phyloP scores from a whole-genome alignment of 768 basidiomycete genomes.

The Collybia sp. region DNA sequence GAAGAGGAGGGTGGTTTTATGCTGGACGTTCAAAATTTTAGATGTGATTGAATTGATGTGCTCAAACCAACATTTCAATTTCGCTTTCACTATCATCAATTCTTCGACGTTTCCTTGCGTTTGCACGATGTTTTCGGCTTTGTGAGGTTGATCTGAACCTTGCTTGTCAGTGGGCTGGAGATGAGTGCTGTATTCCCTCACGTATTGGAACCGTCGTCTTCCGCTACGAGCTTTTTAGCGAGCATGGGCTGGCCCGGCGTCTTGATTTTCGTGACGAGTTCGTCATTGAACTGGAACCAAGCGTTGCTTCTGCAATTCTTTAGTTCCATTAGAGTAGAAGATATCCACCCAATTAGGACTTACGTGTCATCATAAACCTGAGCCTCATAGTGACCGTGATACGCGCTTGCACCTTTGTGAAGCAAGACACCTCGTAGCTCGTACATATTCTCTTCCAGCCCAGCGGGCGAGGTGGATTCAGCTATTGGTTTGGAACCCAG shows the following conservation, averaged over 20 bases:
- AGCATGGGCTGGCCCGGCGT: slow-evolving; percentile 41
- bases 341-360: slow-evolving; percentile 16
- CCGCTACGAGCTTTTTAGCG: slow-evolving; percentile 21
- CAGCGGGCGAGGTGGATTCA: slow-evolving; percentile 4
- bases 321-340: slow-evolving; percentile 5
- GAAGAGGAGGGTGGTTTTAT: too few relatives aligned
- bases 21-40: background rate
- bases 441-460: slow-evolving; percentile 43
- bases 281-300: slow-evolving; percentile 96
- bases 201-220: slow-evolving; percentile 17
- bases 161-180: background rate
- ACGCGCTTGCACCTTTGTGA: slow-evolving; percentile 90
- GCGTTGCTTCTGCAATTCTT: slow-evolving; percentile 42
- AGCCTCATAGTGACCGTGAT: slow-evolving; percentile 87
- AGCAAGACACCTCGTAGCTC: slow-evolving; percentile 81
- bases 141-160: slow-evolving; percentile 11
- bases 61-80: slow-evolving; percentile 1
- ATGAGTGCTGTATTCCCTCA: slow-evolving; percentile 6
- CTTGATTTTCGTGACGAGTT: slow-evolving; percentile 64
- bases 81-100: slow-evolving; percentile 62
- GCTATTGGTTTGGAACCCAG: slow-evolving; percentile 29
- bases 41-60: background rate
- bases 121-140: slow-evolving; percentile 27
- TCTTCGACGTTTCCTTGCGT: slow-evolving; percentile 46
- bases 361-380: slow-evolving; percentile 74